phyloP scores from a whole-genome alignment of 495 filamentous ascomycete species.

The Aspergillus indologenus region DNA sequence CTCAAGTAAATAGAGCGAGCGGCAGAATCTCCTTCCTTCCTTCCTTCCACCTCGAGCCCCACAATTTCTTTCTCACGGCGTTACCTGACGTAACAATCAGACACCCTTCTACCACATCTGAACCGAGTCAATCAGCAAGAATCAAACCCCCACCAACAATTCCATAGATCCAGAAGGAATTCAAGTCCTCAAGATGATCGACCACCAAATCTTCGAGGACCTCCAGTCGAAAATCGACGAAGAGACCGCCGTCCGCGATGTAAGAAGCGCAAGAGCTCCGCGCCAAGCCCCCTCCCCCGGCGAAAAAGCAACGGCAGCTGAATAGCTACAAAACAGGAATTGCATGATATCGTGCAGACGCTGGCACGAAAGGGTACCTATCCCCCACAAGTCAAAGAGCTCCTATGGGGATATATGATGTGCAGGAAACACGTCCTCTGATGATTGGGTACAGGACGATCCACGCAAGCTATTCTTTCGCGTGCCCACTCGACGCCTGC shows the following conservation, averaged over 20 bases:
- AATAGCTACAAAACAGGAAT: constrained; percentile 47
- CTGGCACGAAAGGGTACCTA: constrained; percentile 70
- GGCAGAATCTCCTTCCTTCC: constrained; percentile 1
- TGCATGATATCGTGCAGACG: constrained; percentile 73
- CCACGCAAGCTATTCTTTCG: constrained; percentile 77
- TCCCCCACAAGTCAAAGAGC: no score
- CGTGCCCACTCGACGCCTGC: constrained; percentile 82
- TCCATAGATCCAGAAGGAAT: constrained; percentile 7
- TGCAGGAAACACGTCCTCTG: constrained; percentile 5
- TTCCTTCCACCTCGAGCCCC: constrained; percentile 15
- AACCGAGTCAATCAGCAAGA: neutral
- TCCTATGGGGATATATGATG: neutral
- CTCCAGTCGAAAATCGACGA: constrained; percentile 89
- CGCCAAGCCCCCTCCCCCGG: constrained; percentile 7
- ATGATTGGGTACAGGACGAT: constrained; percentile 42
- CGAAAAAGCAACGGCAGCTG: constrained; percentile 11
- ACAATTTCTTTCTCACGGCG: constrained; percentile 17
- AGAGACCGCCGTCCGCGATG: constrained; percentile 75
- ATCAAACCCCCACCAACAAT: constrained; percentile 9
- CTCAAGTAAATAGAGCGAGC: neutral
- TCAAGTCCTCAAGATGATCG: constrained; percentile 59
- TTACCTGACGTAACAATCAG: constrained; percentile 21
- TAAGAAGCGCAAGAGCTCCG: constrained; percentile 29
- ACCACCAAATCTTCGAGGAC: constrained; percentile 79
- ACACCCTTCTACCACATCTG: constrained; percentile 15